Percentiles rank a stretch among this genome's conserved stretches.
Conservation (phyloP, 2,329 filamentous ascomycete genomes). For the Pseudopithomyces chartarum region DNA sequence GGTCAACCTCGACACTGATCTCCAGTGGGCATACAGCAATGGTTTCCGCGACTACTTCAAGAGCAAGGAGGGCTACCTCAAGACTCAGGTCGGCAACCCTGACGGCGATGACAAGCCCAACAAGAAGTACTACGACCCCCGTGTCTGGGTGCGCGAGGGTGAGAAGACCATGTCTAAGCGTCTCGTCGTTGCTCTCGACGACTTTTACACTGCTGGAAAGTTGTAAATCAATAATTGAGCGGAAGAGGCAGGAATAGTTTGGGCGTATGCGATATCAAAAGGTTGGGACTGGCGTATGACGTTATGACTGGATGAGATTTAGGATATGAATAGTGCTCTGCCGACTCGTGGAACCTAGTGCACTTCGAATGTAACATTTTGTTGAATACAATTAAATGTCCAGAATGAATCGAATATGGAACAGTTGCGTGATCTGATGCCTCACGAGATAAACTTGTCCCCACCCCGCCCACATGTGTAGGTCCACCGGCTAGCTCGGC, state of each 20-base stretch:
- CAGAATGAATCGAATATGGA: not conserved
- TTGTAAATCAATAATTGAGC: conserved; percentile 59
- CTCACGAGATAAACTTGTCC: not conserved
- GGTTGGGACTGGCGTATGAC: conserved; percentile 19
- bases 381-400: not conserved
- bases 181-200: conserved; percentile 78
- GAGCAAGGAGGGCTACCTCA: conserved; percentile 93
- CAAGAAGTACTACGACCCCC: conserved; percentile 83
- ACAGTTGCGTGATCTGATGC: not conserved
- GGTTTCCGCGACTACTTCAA: conserved; percentile 95
- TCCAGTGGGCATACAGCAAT: conserved; percentile 85
- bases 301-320: conserved; percentile 6
- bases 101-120: conserved; percentile 97
- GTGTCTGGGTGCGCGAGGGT: conserved; percentile 94
- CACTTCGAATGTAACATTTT: conserved; percentile 3
- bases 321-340: not conserved
- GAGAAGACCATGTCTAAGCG: conserved; percentile 90
- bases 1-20: conserved; percentile 98
- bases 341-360: not conserved
- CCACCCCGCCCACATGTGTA: no score
- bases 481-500: not conserved
- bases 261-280: not conserved
- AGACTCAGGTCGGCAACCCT: conserved; percentile 88
- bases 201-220: conserved; percentile 87
- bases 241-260: not conserved